Base-by-base conservation (phyloP, 768 basidiomycete species). In the Tulasnella sp. region DNA sequence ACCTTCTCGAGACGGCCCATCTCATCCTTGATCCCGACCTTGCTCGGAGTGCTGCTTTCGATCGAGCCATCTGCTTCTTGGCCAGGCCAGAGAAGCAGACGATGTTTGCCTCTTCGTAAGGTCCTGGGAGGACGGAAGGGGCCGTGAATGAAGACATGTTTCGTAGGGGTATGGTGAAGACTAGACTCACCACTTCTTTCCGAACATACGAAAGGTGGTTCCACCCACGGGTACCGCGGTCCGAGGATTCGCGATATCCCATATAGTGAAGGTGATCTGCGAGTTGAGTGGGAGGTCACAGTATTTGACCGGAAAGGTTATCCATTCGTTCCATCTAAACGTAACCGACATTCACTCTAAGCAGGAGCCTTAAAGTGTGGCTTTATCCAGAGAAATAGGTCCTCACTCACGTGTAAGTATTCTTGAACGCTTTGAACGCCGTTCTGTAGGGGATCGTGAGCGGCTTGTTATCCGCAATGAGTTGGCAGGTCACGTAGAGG, bases 1-100 rank as follows among this genome's bases (percentile, higher is more conserved):
- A 87, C 91, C 80, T 91, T 91, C 70, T 98, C 93, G 49, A 99
- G 70, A 46, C 93, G 75, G 2, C 92, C 96, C 89, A 94, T 92
- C 70, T 98, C 96, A 66, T 99, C 96, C 60, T 80, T 77, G 0
- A 75, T 73, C 48, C 29, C 79, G 17, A 84, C 68, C 66, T 96
- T 97, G 68, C 91, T 94, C 0, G 92, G 92, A 1, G 96, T 99
- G 1, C 79, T 76, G 0, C 85, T 79, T 44, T 94, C 84, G 22
- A 79, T 75, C 0, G 83, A 83, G 0, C 90, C 89, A 69, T 97
- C 94, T 3, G 91, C 96, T 66, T 90, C 86, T 25, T 80, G 73
- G 4, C 79, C 87, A 1, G 81, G 80, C 87, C 93, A 94, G 10
- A 99, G 71, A 46, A 84, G 74, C 10, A 96, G 73, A 48, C 94